Base-by-base conservation (phyloP, 2,329 filamentous ascomycete genomes). In the Aspergillus ochraceoroseus region DNA sequence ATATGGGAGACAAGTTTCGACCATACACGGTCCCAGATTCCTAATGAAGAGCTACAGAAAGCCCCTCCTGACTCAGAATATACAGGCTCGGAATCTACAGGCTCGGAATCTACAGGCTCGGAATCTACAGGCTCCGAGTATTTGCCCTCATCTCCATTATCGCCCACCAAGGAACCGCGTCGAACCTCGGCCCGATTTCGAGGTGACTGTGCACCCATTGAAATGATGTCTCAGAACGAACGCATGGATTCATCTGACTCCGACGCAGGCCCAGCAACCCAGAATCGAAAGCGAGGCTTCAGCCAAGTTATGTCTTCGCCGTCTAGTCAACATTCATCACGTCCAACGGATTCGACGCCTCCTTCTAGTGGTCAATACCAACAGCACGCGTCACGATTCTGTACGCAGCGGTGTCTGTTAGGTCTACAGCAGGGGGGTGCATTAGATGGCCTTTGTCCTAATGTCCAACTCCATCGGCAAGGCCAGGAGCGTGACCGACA, bases 331-430 rank as follows among this genome's bases (percentile, higher is more conserved):
- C 19, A 7, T 8, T 34, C 17, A 7, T 9, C 19, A 25, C 19
- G 7, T 14, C 7, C 11, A 33, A 22, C 32, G 7, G n/a, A 33
- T 23, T 9, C n/a, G n/a, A n/a, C n/a, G n/a, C n/a, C n/a, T n/a
- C n/a, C n/a, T n/a, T n/a, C n/a, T n/a, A 22, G 20, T 22, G 20
- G 29, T 15, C 2, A 2, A 3, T 9, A 11, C 19, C 2, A 11
- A n/a, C 15, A 32, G 19, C 15, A 32, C 11, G 19, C 7, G 3
- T 9, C 15, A 19, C 14, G 43, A 42, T 61, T 56, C 41, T 62
- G 55, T 35, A 60, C 54, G 5, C 52, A 60, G 34, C 25, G 40
- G 17, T 61, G 49, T 33, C 43, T 62, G 15, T 41, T 59, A 3
- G 55, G 59, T 4, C 42, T 62, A 12, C 44, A 55, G 22, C 27